phyloP scores from a whole-genome alignment of 768 basidiomycete species.

The Naganishia vishniacii region DNA sequence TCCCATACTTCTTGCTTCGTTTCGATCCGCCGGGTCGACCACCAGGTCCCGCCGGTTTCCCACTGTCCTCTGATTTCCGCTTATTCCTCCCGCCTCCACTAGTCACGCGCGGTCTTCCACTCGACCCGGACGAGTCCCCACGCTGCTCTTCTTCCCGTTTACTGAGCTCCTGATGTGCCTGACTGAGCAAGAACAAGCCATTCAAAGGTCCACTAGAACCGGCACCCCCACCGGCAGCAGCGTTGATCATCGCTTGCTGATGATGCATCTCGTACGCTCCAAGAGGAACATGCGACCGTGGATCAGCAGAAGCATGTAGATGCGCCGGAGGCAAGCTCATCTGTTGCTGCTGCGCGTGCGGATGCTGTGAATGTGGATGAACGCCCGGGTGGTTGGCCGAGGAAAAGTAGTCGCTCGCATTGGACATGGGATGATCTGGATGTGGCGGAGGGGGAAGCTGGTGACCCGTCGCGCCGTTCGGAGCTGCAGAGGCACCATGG shows the following conservation, averaged over 20 bases:
- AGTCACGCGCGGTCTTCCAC: not conserved
- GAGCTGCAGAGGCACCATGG: not conserved
- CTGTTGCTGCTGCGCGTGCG: slow-evolving; percentile 28
- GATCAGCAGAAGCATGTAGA: slow-evolving; percentile 9
- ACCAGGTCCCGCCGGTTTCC: not conserved
- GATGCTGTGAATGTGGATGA: not conserved
- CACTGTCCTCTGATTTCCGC: slow-evolving; percentile 37
- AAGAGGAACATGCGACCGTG: not conserved
- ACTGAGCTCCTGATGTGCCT: slow-evolving; percentile 92
- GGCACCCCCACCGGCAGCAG: not conserved
- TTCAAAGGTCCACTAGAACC: slow-evolving; percentile 60
- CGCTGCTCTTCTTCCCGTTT: slow-evolving; percentile 73
- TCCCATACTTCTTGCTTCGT: slow-evolving; percentile 36
- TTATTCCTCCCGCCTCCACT: slow-evolving; percentile 25
- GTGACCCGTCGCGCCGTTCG: not conserved
- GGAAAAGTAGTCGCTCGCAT: slow-evolving; percentile 12
- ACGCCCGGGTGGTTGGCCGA: not conserved
- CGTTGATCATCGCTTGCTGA: slow-evolving; percentile 5
- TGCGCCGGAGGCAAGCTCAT: slow-evolving; percentile 27
- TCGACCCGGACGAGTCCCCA: slow-evolving; percentile 9
- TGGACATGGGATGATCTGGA: slow-evolving; percentile 14
- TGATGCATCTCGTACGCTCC: slow-evolving; percentile 3
- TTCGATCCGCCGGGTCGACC: slow-evolving; percentile 25
- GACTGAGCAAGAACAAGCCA: slow-evolving; percentile 84
- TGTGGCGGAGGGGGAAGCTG: slow-evolving; percentile 1